Conservation (phyloP, 805 yeast genomes). For the Barnettozyma wickerhamii region DNA sequence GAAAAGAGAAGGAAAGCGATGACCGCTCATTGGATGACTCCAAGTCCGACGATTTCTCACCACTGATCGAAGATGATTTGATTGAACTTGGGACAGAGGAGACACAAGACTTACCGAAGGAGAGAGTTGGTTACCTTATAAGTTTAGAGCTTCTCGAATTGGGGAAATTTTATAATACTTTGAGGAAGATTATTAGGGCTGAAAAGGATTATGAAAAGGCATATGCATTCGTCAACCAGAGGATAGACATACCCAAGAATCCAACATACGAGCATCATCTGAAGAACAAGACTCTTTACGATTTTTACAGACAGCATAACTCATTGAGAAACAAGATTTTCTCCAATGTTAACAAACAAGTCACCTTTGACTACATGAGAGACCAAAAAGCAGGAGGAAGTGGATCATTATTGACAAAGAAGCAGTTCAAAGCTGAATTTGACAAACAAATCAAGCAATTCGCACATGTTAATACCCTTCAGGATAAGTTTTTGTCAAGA, state of each 20-base stretch:
- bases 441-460: slow-evolving; percentile 1
- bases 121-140: slow-evolving; percentile 7
- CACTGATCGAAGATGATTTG: slow-evolving; percentile 11
- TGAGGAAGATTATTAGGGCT: neutral
- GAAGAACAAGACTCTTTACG: slow-evolving; percentile 3
- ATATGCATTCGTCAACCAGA: neutral
- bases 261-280: neutral
- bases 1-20: too few relatives aligned
- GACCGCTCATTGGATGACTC: too few relatives aligned
- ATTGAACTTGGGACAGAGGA: slow-evolving; percentile 1
- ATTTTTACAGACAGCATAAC: slow-evolving; percentile 2
- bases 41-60: neutral
- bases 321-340: slow-evolving; percentile 5
- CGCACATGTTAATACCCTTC: neutral
- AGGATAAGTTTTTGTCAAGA: slow-evolving; percentile 5
- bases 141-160: slow-evolving; percentile 1
- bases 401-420: too few relatives aligned
- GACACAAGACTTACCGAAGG: slow-evolving; percentile 1
- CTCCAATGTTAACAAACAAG: neutral
- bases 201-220: neutral
- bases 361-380: slow-evolving; percentile 2
- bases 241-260: neutral
- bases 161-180: neutral
- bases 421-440: slow-evolving; percentile 1
- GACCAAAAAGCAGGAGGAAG: neutral